Evolutionary conservation across 106 monocot genomes (phyloP).

Genomic region (Dioscorea alata): DNA sequence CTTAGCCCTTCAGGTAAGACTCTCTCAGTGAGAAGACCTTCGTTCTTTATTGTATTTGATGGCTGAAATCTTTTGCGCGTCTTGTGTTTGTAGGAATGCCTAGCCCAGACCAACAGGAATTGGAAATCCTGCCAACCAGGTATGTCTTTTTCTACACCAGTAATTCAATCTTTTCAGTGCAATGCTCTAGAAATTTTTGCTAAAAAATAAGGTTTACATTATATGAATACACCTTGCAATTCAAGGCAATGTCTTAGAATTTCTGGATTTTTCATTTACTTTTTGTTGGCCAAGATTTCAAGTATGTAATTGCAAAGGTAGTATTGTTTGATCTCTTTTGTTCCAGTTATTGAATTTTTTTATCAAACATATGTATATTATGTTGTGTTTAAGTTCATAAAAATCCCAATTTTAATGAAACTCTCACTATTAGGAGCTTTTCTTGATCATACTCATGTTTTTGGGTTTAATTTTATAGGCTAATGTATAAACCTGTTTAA

Average conservation of each 20-base stretch:
- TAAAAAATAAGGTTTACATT: too few relatives aligned
- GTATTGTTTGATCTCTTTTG: background rate
- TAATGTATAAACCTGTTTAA: too few relatives aligned
- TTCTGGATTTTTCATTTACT: background rate
- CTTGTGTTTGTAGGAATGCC: slow-evolving; percentile 68
- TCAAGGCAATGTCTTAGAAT: background rate
- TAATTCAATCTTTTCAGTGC: too few relatives aligned
- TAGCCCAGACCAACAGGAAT: slow-evolving; percentile 56
- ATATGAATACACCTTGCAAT: too few relatives aligned
- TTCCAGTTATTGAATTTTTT: background rate
- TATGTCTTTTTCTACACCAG: background rate
- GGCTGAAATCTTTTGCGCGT: background rate
- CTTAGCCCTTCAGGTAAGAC: slow-evolving; percentile 59
- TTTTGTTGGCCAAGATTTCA: background rate
- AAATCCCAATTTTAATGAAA: too few relatives aligned
- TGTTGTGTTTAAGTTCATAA: too few relatives aligned
- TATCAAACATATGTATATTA: too few relatives aligned
- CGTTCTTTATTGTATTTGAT: background rate
- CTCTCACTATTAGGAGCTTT: too few relatives aligned
- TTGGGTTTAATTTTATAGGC: too few relatives aligned
- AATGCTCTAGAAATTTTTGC: too few relatives aligned
- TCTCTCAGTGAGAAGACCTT: background rate
- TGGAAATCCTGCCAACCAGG: slow-evolving; percentile 84
- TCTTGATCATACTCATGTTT: too few relatives aligned
- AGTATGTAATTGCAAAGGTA: background rate